Evolutionary conservation across 139 green algal species (phyloP).

Genomic region (Closterium sp.): DNA sequence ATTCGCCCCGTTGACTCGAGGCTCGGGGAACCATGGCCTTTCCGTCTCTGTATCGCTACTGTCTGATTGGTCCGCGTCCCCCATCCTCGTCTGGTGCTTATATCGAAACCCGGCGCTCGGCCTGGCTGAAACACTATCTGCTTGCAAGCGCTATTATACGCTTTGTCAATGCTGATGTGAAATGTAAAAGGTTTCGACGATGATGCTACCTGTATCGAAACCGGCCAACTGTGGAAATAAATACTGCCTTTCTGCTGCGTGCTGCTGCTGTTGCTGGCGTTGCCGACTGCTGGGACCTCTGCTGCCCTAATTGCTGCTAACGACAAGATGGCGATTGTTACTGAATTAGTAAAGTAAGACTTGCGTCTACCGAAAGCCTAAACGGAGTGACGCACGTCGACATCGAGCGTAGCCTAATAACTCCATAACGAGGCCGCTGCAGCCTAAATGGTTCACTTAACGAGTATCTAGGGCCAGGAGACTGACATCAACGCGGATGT

Average conservation of each 20-base stretch:
- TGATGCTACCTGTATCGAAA: not conserved
- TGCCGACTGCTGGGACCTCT: not conserved
- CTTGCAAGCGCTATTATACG: not conserved
- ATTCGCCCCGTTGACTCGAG: not conserved
- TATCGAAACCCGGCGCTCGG: not conserved
- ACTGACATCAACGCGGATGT: not conserved
- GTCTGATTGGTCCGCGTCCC: not conserved
- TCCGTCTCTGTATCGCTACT: conserved; percentile 2
- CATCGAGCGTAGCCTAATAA: not conserved
- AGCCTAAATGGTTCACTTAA: not conserved
- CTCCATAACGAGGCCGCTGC: not conserved
- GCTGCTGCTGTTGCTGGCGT: not conserved
- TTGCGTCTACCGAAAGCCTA: not conserved
- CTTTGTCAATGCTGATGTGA: not conserved
- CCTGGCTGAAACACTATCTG: not conserved
- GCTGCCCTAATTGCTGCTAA: not conserved
- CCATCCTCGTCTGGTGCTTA: not conserved
- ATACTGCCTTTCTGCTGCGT: not conserved
- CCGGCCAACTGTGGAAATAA: not conserved
- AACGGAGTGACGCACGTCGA: not conserved
- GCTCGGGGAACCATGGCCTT: not conserved
- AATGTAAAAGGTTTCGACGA: not conserved
- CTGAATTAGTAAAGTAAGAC: not conserved
- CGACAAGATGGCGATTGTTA: not conserved
- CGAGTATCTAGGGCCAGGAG: not conserved